phyloP scores from a whole-genome alignment of 768 basidiomycete genomes.

The Russula sp. region DNA sequence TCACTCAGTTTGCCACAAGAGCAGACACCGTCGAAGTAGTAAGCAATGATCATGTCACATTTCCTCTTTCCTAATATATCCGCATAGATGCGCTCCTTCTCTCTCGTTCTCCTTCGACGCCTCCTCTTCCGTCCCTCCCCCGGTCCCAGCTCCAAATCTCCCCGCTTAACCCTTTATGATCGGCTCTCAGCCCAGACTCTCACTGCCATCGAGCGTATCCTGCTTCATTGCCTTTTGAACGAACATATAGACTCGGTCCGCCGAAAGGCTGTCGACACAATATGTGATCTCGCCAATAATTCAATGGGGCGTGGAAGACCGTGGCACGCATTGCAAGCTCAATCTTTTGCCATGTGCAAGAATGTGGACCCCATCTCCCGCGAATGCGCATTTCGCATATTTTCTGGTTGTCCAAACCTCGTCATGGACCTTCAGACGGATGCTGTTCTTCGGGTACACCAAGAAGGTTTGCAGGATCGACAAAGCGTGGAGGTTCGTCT shows the following conservation, averaged over 20 bases:
- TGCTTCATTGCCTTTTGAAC: slow-evolving; percentile 60
- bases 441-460: slow-evolving; percentile 57
- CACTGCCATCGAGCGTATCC: slow-evolving; percentile 59
- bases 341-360: slow-evolving; percentile 59
- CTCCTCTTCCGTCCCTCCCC: slow-evolving; percentile 62
- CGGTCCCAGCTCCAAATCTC: slow-evolving; percentile 28
- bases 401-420: slow-evolving; percentile 67
- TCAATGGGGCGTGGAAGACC: slow-evolving; percentile 68
- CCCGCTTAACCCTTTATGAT: slow-evolving; percentile 65
- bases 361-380: slow-evolving; percentile 25
- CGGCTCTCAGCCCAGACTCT: slow-evolving; percentile 62
- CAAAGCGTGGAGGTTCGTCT: slow-evolving; percentile 54
- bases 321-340: slow-evolving; percentile 75
- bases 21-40: slow-evolving; percentile 72
- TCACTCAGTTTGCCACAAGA: slow-evolving; percentile 70
- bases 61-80: neutral
- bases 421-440: slow-evolving; percentile 71
- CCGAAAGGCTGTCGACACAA: slow-evolving; percentile 65
- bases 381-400: slow-evolving; percentile 54
- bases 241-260: slow-evolving; percentile 55
- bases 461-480: slow-evolving; percentile 58
- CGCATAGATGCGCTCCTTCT: slow-evolving; percentile 75
- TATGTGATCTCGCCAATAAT: slow-evolving; percentile 68
- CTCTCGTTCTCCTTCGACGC: slow-evolving; percentile 70
- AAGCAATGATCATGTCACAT: slow-evolving; percentile 26